phyloP scores from a whole-genome alignment of 2,329 filamentous ascomycete genomes.

The Fonsecaea erecta region DNA sequence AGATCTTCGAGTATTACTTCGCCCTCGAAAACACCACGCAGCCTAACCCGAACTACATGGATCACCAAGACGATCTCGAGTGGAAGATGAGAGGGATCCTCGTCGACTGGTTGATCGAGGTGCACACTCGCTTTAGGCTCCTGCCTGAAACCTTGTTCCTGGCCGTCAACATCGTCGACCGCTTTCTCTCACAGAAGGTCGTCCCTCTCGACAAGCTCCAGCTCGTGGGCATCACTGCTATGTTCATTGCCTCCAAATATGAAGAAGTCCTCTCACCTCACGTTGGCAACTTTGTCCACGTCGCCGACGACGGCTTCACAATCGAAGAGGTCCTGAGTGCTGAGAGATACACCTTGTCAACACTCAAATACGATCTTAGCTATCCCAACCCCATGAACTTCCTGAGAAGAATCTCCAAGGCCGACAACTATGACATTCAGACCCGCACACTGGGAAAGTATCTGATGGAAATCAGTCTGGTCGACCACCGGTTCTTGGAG shows the following conservation, averaged over 20 bases:
- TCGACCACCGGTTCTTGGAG: conserved; percentile 91
- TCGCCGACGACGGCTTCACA: conserved; percentile 94
- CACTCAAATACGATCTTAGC: conserved; percentile 94
- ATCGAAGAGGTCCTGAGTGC: conserved; percentile 95
- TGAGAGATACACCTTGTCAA: conserved; percentile 90
- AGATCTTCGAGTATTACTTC: conserved; percentile 95
- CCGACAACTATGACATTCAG: conserved; percentile 98
- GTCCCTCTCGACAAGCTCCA: conserved; percentile 96
- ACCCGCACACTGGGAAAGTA: conserved; percentile 97
- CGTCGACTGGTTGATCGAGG: conserved; percentile 97
- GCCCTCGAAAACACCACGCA: conserved; percentile 80
- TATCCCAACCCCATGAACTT: conserved; percentile 99
- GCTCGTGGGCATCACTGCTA: conserved; percentile 94
- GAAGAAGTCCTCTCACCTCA: conserved; percentile 97
- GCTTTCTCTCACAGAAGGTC: conserved; percentile 92
- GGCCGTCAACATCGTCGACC: conserved; percentile 96
- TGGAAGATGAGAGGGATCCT: conserved; percentile 99
- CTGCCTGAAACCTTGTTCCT: conserved; percentile 96
- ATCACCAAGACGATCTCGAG: conserved; percentile 89
- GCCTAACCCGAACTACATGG: conserved; percentile 94
- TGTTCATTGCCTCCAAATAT: conserved; percentile 99
- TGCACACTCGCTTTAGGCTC: conserved; percentile 94
- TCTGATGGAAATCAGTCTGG: conserved; percentile 91
- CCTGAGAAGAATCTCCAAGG: conserved; percentile 96
- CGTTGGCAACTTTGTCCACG: conserved; percentile 94